These are phyloP conservation scores for Microascus cirrosus DNA, from an alignment of 2,329 filamentous ascomycete genomes.

Conservation along the genomic window DNA sequence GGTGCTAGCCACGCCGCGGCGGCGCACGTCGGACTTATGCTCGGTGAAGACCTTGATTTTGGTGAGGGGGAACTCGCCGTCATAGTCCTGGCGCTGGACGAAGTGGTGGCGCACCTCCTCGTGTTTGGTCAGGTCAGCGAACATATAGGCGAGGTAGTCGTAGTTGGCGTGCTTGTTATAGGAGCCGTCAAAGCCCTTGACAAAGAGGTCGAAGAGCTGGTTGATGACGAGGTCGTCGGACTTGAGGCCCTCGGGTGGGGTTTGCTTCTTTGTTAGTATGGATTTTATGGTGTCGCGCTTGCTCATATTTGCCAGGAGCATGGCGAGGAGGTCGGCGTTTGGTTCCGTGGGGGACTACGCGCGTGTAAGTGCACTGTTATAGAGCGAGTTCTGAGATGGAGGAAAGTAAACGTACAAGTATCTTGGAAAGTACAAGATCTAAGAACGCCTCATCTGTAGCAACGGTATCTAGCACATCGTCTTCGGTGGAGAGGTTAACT, in stretches of 20 bases:
- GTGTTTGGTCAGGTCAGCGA: constrained; percentile 84
- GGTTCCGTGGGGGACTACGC: constrained; percentile 58
- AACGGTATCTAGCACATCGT: constrained; percentile 61
- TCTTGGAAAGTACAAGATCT: constrained; percentile 57
- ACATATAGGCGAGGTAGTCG: constrained; percentile 89
- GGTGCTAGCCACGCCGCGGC: constrained; percentile 89
- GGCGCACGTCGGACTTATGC: constrained; percentile 69
- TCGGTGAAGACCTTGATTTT: constrained; percentile 94
- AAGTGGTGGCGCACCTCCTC: constrained; percentile 66
- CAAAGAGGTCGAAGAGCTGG: constrained; percentile 90
- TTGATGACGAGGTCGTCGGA: constrained; percentile 68
- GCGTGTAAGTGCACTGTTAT: neutral
- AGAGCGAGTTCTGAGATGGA: neutral
- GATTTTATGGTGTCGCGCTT: constrained; percentile 67
- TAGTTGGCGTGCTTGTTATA: constrained; percentile 82
- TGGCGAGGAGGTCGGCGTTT: constrained; percentile 75
- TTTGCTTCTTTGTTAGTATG: constrained; percentile 57
- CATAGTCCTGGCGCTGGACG: constrained; percentile 61
- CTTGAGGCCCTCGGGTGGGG: constrained; percentile 56
- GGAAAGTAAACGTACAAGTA: constrained; percentile 50
- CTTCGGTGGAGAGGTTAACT: constrained; percentile 72
- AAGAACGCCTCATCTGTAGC: constrained; percentile 74
- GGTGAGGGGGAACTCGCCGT: constrained; percentile 74
- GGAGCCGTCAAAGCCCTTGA: constrained; percentile 72
- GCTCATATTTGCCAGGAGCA: constrained; percentile 85